Base-by-base conservation (phyloP, 2,329 filamentous ascomycete genomes). In the Paraphaeosphaeria minitans region DNA sequence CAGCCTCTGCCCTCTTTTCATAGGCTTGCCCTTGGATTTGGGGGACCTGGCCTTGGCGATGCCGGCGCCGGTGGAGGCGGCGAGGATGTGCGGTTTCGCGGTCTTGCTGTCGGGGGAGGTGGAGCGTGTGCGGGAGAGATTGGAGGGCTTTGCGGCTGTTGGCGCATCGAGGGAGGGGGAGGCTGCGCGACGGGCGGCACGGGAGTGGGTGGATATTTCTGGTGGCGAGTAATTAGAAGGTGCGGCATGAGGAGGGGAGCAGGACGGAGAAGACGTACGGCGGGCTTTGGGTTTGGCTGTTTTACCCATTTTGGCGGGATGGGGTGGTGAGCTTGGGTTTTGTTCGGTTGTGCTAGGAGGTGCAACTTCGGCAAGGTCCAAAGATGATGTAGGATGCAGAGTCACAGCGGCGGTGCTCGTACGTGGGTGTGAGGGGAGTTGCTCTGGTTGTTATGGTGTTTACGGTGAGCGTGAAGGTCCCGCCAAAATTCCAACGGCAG, bases 171-270 rank as follows among this genome's bases (percentile, higher is more conserved):
- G 87, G 68, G 87, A 82, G 27, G 89, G 88, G 4, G 89, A 90
- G 16, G 86, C 86, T 48, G 87, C 90, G 64, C 91, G 87, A 71
- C 90, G 86, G 42, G 89, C 89, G 58, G 89, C 89, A 64, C 91
- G 89, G 54, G 91, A 93, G 79, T 89, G 89, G 58, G 87, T 77
- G 4, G 89, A 91, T 41, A 82, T 81, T 55, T 80, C 87, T 90
- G 21, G 2, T 14, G n/a, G 19, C 8, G 27, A 21, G 39, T 70
- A 58, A 68, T 68, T 27, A 12, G 35, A 6, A 51, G 50, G 21
- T 39, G 45, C 16, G n/a, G 2, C 5, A 14, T 31, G 33, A 8
- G 45, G 49, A 42, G 45, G 41, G 9, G 29, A 33, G 29, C n/a
- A n/a, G n/a, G n/a, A n/a, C n/a, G 29, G 29, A 31, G 24, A 24